Percentiles rank a stretch among this genome's conserved stretches.
Conservation (phyloP, 2,329 filamentous ascomycete genomes). For the Cladosporium austrohemisphaericum region DNA sequence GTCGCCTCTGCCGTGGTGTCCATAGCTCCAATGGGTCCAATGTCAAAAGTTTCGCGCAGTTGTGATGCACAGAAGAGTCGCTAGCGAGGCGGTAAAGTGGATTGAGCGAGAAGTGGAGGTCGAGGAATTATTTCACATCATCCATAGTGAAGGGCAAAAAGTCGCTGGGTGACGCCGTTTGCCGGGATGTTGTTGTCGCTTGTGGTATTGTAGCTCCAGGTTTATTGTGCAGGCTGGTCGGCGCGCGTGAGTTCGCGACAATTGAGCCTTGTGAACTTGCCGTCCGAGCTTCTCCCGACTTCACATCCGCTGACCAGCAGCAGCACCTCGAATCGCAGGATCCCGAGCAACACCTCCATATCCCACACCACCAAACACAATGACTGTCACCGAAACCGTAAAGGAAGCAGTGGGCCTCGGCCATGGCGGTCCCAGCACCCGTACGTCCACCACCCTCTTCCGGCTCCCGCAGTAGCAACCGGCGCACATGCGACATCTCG, state of each 20-base stretch:
- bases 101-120: not conserved
- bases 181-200: no score
- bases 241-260: not conserved
- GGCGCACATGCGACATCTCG: slow-evolving; percentile 1
- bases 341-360: not conserved
- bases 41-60: slow-evolving; percentile 4
- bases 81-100: not conserved
- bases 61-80: not conserved
- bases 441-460: slow-evolving; percentile 26
- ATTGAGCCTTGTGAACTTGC: no score
- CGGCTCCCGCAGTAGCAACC: not conserved
- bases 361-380: slow-evolving; percentile 17
- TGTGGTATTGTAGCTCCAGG: no score
- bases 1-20: slow-evolving; percentile 30
- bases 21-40: not conserved
- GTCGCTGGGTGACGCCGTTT: no score
- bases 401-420: slow-evolving; percentile 48
- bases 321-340: slow-evolving; percentile 4
- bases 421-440: slow-evolving; percentile 31
- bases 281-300: no score
- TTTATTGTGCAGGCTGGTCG: not conserved
- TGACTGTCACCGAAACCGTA: slow-evolving; percentile 40
- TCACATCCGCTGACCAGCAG: slow-evolving; percentile 1
- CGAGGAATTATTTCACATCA: slow-evolving; percentile 3
- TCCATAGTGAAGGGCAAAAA: no score